phyloP scores from a whole-genome alignment of 148 eudicot species.

The Pouteria glomerata region DNA sequence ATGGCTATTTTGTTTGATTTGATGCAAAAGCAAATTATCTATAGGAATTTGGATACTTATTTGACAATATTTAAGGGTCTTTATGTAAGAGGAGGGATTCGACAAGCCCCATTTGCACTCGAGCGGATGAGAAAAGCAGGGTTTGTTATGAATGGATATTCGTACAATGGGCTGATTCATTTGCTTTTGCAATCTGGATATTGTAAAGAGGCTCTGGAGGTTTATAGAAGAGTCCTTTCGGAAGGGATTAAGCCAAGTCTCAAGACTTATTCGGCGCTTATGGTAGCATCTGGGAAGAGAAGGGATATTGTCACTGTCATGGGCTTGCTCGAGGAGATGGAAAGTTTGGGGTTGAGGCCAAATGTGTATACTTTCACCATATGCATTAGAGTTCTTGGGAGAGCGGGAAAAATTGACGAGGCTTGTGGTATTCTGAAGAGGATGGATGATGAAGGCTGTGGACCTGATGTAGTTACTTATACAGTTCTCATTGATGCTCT shows the following conservation, averaged over 20 bases:
- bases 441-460: constrained; percentile 31
- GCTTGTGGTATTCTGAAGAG: constrained; percentile 30
- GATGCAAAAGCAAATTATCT: constrained; percentile 91
- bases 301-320: constrained; percentile 78
- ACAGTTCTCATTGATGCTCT: constrained; percentile 78
- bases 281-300: constrained; percentile 87
- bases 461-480: constrained; percentile 78
- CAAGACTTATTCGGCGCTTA: constrained; percentile 90
- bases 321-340: constrained; percentile 75
- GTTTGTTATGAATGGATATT: constrained; percentile 71
- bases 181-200: constrained; percentile 70
- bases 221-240: constrained; percentile 61
- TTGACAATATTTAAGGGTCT: constrained; percentile 67
- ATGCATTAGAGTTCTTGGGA: constrained; percentile 31
- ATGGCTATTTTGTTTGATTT: constrained; percentile 76
- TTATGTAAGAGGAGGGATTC: constrained; percentile 63
- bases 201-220: constrained; percentile 63
- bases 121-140: constrained; percentile 54
- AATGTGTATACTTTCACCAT: constrained; percentile 90
- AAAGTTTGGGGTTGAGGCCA: constrained; percentile 71
- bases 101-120: constrained; percentile 70
- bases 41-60: constrained; percentile 72
- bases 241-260: constrained; percentile 83
- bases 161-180: constrained; percentile 86
- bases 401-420: constrained; percentile 36